Conservation (phyloP, 73 alveolate genomes). For the Halteria grandinella region DNA sequence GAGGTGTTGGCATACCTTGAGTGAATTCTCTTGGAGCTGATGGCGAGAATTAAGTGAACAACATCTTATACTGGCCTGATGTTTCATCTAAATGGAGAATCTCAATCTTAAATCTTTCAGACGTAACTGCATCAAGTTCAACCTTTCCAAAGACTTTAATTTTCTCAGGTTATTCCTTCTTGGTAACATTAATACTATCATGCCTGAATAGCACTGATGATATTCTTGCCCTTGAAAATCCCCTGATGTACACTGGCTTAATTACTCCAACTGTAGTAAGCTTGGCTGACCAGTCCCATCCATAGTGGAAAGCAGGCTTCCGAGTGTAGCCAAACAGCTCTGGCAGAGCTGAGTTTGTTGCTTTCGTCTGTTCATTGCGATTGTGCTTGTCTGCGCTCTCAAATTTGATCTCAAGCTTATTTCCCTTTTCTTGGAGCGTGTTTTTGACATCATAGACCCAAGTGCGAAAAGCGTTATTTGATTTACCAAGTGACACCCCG, state of each 20-base stretch:
- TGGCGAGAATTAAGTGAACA: too few relatives aligned
- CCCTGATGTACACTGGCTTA: not conserved
- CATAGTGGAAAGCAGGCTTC: constrained; percentile 9
- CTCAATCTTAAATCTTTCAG: not conserved
- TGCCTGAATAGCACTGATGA: not conserved
- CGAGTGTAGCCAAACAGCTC: not conserved
- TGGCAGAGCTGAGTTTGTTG: not conserved
- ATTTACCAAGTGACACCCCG: not conserved
- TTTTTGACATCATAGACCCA: not conserved
- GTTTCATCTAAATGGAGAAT: too few relatives aligned
- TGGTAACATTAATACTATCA: not conserved
- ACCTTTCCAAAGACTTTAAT: not conserved
- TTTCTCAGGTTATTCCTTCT: not conserved
- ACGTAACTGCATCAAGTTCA: not conserved
- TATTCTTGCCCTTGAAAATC: not conserved
- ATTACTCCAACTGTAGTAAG: not conserved
- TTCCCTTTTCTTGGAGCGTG: not conserved
- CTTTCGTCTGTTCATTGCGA: not conserved
- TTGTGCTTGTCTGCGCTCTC: not conserved
- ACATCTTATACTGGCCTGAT: too few relatives aligned
- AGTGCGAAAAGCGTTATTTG: not conserved
- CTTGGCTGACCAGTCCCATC: not conserved
- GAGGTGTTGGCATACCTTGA: too few relatives aligned
- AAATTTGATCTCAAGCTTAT: not conserved
- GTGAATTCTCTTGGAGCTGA: too few relatives aligned